Conservation (phyloP, 345 rosid genomes). For the Bruguiera parviflora region DNA sequence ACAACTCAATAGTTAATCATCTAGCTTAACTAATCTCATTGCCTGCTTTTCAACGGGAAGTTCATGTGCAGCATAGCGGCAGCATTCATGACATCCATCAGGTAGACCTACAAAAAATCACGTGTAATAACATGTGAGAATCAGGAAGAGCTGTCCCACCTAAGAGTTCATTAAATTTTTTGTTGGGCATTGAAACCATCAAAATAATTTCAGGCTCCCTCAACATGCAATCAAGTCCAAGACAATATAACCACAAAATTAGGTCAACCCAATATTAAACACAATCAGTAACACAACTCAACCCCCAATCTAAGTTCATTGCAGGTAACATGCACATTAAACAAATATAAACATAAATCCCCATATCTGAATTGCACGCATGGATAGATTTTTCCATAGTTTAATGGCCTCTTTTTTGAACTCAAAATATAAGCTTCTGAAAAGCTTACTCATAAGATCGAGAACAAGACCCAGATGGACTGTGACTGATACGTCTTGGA, state of each 20-base stretch:
- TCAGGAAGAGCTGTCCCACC: background rate
- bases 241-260: background rate
- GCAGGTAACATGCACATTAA: too few species aligned
- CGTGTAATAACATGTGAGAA: too few species aligned
- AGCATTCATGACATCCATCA: background rate
- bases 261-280: too few species aligned
- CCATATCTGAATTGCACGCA: too few species aligned
- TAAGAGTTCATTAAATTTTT: background rate
- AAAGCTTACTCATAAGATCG: conserved; percentile 48
- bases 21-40: background rate
- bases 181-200: background rate
- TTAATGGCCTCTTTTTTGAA: background rate
- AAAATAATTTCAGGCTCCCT: background rate
- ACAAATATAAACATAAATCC: too few species aligned
- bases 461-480: conserved; percentile 54
- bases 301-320: too few species aligned
- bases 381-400: too few species aligned
- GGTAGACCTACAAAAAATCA: conserved; percentile 26
- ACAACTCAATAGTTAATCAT: background rate
- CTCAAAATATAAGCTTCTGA: background rate
- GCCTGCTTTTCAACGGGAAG: conserved; percentile 6
- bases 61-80: background rate
- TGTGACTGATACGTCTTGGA: conserved; percentile 32
- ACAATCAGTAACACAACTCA: too few species aligned
- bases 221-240: background rate